Base-by-base conservation (phyloP, 768 basidiomycete genomes). In the Podaxis sp. region DNA sequence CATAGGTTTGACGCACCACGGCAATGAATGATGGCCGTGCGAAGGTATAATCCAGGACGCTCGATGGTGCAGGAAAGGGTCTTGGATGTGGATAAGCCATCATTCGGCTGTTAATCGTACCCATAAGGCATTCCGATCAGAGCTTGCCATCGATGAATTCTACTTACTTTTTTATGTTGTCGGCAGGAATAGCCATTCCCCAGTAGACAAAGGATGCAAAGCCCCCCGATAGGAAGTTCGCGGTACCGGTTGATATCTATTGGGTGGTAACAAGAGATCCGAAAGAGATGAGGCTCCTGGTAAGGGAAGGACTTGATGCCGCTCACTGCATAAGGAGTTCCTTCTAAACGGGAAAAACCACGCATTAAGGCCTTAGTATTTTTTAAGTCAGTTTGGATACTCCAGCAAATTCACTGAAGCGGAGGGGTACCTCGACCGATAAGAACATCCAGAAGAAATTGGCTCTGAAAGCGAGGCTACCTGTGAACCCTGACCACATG, bases 381-480 rank as follows among this genome's bases (percentile, higher is more conserved):
- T 63, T 57, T 52, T 66, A 61, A 58, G 69, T 74, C 65, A 65
- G 46, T 63, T 53, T 43, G 52, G 40, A 52, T 41, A 55, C 27
- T 40, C 61, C 4, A 38, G 49, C 49, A 36, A 60, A 47, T 64
- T 43, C 51, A 62, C 50, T 50, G 51, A 57, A 57, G 43, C 53
- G 57, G 43, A 24, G 22, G 63, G 55, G 49, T 63, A 84, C 85
- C 79, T 90, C 88, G 65, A 88, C 82, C 27, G 84, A 84, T 43
- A 89, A 77, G 72, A 92, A 93, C 86, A 92, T 88, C 82, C 85
- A 89, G 63, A 88, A 83, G 73, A 93, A 92, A 75, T 87, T 89
- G 61, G 83, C 83, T 54, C 92, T 76, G 72, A 89, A 91, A 4
- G 85, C 81, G 29, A 92, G 77, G 65, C 88, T 90, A 1, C 88